Evolutionary conservation across 2,329 filamentous ascomycete species (phyloP), one percentile per base, ranked within the genome.

Genomic region (Bipolaris sorokiniana): DNA sequence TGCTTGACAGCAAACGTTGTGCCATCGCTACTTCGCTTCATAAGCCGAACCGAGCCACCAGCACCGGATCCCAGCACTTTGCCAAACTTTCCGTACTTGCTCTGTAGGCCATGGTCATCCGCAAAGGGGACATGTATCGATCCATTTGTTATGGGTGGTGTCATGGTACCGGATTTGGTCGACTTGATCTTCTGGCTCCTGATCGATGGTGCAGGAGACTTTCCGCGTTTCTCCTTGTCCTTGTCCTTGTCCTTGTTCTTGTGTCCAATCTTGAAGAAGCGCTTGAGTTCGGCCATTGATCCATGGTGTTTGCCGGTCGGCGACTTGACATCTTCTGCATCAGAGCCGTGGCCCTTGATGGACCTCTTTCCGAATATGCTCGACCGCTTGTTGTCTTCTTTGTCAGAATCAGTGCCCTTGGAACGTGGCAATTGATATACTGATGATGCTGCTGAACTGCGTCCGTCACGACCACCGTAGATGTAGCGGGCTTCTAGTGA

Each of bases 1-100:
- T 99, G 94, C 78, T 99, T 99, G 51, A 98, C 95, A 1, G 95
- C 95, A 77, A 99, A 99, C 0, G 96, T 95, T 6, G 91, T 92
- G 23, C 90, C 90, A 72, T 99, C 95, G 62, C 91, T 93, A 70
- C 88, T 94, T 59, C 95, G 87, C 80, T 95, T 97, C 88, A 99
- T 92, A 48, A 99, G 79, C 63, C 94, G 87, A 15, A 99, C 95
- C 0, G 94, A 98, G 23, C 95, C 95, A 48, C 95, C 95, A 26
- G 95, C 95, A 23, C 95, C 95, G 26, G 94, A 94, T 5, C 95
- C 95, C 11, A 99, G 83, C 1, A 98, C 91, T 73, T 91, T 95
- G 55, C 94, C 95, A 63, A 99, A 89, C 73, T 97, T 98, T 44
- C 95, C 95, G 74, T 98, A 99, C 71, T 94, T 97, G 55, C 90